Evolutionary conservation across 2,329 filamentous ascomycete genomes (phyloP), one percentile per base, ranked within the genome.

Genomic region (Achaetomium macrosporum): DNA sequence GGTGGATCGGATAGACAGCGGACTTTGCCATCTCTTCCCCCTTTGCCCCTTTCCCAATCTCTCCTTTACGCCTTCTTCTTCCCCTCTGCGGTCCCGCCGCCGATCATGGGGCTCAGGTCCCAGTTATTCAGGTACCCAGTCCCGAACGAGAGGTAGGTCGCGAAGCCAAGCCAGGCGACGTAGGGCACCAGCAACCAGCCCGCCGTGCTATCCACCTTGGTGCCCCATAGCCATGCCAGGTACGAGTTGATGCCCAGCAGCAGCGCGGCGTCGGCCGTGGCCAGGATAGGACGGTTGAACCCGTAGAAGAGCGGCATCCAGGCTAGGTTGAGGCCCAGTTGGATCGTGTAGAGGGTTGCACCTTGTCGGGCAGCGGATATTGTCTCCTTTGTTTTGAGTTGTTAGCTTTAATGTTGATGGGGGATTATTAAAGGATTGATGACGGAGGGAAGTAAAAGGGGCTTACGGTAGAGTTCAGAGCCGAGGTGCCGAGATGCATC

Each of bases 251-350:
- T 73, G 9, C 86, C 89, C 0, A 85, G 75, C 9, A 96, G 75
- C 0, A 84, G 77, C 29, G 88, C 71, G 47, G 95, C 85, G 66
- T 96, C 88, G 29, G 78, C 77, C 7, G 88, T 82, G 3, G 91
- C 90, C 64, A 83, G 81, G 48, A 85, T 76, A 1, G 90, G 90
- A 15, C 82, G 81, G 59, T 85, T 84, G 47, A 85, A 66, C n/a
- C 81, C 78, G 66, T 96, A 96, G 78, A 96, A 96, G 11, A 96
- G 78, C 12, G 92, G 92, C 81, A 90, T 96, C 89, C 89, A 97
- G 50, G 85, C 69, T 30, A 95, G 75, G 68, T 96, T 96, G 47
- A 96, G 76, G 11, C 79, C 87, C 7, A 96, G 83, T 71, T 96
- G 91, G 55, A 90, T 76, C 2, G 87, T 88, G 74, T 96, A 96